Conservation (phyloP, 352 stramenopile species). For the Blastocystis sp. region DNA sequence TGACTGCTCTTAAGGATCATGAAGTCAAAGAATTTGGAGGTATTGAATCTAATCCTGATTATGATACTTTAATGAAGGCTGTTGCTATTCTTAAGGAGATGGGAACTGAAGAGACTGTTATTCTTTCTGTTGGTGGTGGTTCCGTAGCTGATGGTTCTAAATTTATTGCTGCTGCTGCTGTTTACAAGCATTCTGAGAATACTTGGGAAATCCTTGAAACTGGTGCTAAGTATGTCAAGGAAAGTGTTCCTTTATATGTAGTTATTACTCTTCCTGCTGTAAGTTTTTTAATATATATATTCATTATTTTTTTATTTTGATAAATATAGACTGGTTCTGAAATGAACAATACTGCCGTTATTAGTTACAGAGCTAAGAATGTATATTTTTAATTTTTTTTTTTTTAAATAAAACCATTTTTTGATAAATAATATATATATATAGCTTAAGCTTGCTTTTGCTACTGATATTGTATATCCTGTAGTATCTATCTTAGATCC, state of each 20-base stretch:
- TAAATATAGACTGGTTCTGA: conserved; percentile 30
- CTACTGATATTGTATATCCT: conserved; percentile 1
- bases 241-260: neutral
- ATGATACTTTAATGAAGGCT: conserved; percentile 33
- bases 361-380: conserved; percentile 1
- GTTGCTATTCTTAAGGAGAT: neutral
- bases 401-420: too few species aligned
- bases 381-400: neutral
- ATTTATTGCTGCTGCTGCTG: conserved; percentile 3
- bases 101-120: neutral
- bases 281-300: too few species aligned
- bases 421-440: too few species aligned
- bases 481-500: conserved; percentile 11
- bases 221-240: neutral
- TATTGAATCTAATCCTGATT: conserved; percentile 33
- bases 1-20: conserved; percentile 25
- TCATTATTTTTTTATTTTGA: too few species aligned
- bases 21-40: conserved; percentile 28
- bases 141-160: conserved; percentile 22
- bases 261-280: conserved; percentile 33
- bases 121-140: conserved; percentile 30
- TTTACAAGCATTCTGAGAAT: neutral
- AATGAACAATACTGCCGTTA: neutral
- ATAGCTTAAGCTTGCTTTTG: neutral
- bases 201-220: neutral